These are phyloP conservation scores for Gypsophila paniculata DNA, from an alignment of 179 eudicot genomes.

Conservation along the genomic window DNA sequence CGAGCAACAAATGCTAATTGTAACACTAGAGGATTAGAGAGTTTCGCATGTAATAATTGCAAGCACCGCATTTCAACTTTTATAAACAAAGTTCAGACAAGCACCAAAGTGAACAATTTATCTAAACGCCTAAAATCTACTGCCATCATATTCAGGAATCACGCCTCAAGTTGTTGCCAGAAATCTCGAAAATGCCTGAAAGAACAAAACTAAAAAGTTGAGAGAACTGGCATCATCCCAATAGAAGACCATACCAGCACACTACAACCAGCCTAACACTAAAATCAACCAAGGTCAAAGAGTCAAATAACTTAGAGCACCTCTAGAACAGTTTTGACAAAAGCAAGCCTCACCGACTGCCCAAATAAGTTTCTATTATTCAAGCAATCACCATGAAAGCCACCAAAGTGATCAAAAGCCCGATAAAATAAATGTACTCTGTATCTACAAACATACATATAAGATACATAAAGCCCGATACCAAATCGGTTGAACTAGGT, in stretches of 20 bases:
- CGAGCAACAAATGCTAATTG: background rate
- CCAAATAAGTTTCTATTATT: background rate
- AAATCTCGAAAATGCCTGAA: too few relatives aligned
- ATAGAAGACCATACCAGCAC: background rate
- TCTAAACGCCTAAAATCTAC: background rate
- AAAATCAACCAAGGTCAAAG: background rate
- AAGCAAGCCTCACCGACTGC: background rate
- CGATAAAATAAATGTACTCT: too few relatives aligned
- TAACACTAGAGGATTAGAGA: background rate
- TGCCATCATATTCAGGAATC: background rate
- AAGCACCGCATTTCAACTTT: background rate
- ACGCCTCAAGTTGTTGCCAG: background rate
- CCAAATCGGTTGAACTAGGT: background rate
- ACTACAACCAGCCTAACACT: background rate
- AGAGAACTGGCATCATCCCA: background rate
- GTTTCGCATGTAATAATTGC: background rate
- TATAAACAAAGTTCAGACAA: background rate
- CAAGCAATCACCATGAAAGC: background rate
- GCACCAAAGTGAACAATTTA: background rate
- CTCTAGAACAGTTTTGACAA: background rate
- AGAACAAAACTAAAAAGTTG: background rate
- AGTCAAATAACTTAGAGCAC: too few relatives aligned
- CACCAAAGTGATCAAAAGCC: background rate
- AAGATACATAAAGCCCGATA: background rate
- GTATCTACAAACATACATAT: background rate